Base-by-base conservation (phyloP, 495 filamentous ascomycete species). In the Thozetella sp. region DNA sequence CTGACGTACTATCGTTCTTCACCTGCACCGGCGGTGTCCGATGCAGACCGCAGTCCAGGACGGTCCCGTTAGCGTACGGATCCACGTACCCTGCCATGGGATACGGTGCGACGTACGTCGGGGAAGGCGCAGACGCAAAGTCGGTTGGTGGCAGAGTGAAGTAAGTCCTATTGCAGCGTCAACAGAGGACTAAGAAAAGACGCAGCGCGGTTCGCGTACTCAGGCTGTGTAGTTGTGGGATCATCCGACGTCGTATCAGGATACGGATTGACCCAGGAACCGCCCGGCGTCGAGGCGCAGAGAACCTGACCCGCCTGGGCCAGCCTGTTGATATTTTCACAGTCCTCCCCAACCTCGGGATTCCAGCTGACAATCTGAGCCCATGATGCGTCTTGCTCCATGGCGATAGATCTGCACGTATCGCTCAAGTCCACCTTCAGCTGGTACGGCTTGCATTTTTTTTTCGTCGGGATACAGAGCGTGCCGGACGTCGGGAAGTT, bases 401-500 rank as follows among this genome's bases (percentile, higher is more conserved):
- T 20, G 17, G 25, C 25, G 12, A 34, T 37, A 12, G 53, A 55
- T 22, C 53, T 27, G 53, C 53, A 55, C n/a, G 53, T 55, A 19
- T 55, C 25, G n/a, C n/a, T n/a, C n/a, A n/a, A n/a, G 22, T 55
- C 37, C 23, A 27, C 53, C n/a, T 37, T 3, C 12, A 55, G 25
- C 22, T 6, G 34, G 53, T 55, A 27, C 22, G 27, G 53, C 9
- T 25, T 55, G 53, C 53, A 55, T 43, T 55, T 55, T 17, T 37
- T 19, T 0, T 30, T 55, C 34, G 57, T 59, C 1, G n/a, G 20
- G 52, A 67, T 27, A 27, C 67, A 70, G 3, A 67, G 53, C 9
- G 22, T 58, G 12, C 65, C 62, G 0, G 25, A 37, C 3, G 56
- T 55, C 1, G 65, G 67, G 37, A 70, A 70, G 19, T 62, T 22